Evolutionary conservation across 2,329 filamentous ascomycete genomes (phyloP).

Genomic region (Penicillium sp.): DNA sequence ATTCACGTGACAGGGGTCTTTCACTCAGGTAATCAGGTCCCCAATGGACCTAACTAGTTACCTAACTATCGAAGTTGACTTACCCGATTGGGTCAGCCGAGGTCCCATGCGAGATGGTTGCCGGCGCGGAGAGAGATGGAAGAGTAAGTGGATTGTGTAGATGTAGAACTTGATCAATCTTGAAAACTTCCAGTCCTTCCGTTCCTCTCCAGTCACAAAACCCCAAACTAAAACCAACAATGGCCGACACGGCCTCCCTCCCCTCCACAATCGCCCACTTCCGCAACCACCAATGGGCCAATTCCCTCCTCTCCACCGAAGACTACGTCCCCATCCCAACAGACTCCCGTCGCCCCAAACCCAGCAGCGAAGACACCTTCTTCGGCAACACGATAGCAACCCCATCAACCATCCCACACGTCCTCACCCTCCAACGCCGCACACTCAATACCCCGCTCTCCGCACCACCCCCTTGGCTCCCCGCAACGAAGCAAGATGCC

Average conservation of each 20-base stretch:
- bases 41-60: no score
- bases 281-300: slow-evolving; percentile 32
- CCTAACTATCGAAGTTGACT: not conserved
- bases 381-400: slow-evolving; percentile 44
- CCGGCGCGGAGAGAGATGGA: not conserved
- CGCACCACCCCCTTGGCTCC: slow-evolving; percentile 28
- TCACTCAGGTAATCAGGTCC: not conserved
- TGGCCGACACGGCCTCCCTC: slow-evolving; percentile 19
- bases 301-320: slow-evolving; percentile 33
- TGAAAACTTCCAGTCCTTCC: no score
- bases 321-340: slow-evolving; percentile 43
- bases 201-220: not conserved
- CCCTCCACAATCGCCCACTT: slow-evolving; percentile 27
- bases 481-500: slow-evolving; percentile 26
- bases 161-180: not conserved
- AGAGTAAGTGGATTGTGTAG: not conserved
- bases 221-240: slow-evolving; percentile 1
- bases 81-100: slow-evolving; percentile 14
- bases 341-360: slow-evolving; percentile 43
- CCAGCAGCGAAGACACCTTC: slow-evolving; percentile 47
- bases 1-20: not conserved
- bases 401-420: slow-evolving; percentile 42
- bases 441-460: slow-evolving; percentile 25
- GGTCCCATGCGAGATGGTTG: slow-evolving; percentile 1
- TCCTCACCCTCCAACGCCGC: slow-evolving; percentile 41